A percentile compares a stretch with the other conserved stretches of the same genome.
Conservation (phyloP, 2,329 filamentous ascomycete species). For the Penicillium sp. region DNA sequence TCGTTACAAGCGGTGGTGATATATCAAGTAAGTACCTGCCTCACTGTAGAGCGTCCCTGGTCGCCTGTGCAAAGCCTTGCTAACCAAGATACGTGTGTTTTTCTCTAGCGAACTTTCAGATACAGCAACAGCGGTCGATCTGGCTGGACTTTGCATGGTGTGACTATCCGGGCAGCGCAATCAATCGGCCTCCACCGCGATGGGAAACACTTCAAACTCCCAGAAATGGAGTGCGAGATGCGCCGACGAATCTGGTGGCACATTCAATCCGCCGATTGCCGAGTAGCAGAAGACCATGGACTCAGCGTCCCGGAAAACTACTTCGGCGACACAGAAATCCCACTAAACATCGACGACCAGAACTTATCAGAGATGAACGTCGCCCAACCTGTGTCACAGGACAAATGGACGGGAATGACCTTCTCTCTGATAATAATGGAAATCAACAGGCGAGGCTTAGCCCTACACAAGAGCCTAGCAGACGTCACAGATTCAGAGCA, state of each 20-base stretch:
- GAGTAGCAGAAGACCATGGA: slow-evolving; percentile 58
- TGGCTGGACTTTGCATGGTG: slow-evolving; percentile 50
- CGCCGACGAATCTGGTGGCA: slow-evolving; percentile 55
- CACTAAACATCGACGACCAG: slow-evolving; percentile 52
- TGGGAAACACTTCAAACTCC: slow-evolving; percentile 48
- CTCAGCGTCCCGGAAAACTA: slow-evolving; percentile 49
- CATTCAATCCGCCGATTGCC: slow-evolving; percentile 43
- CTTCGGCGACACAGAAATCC: slow-evolving; percentile 39
- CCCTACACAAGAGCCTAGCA: not conserved
- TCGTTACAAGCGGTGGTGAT: slow-evolving; percentile 35
- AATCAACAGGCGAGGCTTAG: slow-evolving; percentile 42
- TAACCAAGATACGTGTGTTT: not conserved
- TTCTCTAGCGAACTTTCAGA: slow-evolving; percentile 19
- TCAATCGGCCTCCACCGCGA: slow-evolving; percentile 50
- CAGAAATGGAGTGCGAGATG: slow-evolving; percentile 54
- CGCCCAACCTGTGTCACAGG: slow-evolving; percentile 46
- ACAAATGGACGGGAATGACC: slow-evolving; percentile 57
- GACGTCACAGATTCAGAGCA: slow-evolving; percentile 24
- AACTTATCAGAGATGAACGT: slow-evolving; percentile 51
- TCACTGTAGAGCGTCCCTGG: too few species aligned
- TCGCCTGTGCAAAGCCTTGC: not conserved
- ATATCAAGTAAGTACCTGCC: slow-evolving; percentile 34
- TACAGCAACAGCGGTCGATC: slow-evolving; percentile 25
- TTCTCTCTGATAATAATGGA: slow-evolving; percentile 54
- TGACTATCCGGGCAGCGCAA: slow-evolving; percentile 53